A percentile compares a stretch with the other conserved stretches of the same genome.
These are phyloP conservation scores for Calonectria ilicicola DNA, from an alignment of 2,329 filamentous ascomycete genomes.

Conservation along the genomic window DNA sequence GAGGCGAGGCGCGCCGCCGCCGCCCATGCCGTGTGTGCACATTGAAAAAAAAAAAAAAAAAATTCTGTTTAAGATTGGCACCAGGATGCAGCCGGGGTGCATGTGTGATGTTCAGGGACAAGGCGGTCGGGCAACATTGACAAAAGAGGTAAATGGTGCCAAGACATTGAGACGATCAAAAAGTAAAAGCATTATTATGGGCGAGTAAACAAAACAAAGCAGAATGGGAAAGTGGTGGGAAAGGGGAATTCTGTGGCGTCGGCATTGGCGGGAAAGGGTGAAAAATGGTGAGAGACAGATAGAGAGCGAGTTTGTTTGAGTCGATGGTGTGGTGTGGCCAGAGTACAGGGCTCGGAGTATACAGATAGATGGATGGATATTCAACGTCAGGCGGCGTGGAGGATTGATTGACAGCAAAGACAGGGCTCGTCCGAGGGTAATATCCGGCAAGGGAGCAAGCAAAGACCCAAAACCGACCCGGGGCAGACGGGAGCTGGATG, in stretches of 20 bases:
- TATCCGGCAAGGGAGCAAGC: not conserved
- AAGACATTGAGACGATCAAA: not conserved
- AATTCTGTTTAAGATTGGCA: not conserved
- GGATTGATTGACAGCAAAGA: not conserved
- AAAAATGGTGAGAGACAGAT: not conserved
- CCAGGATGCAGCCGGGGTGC: not conserved
- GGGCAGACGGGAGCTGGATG: not conserved
- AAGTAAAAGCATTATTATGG: not conserved
- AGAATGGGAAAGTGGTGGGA: not conserved
- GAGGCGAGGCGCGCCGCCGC: not conserved
- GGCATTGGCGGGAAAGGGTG: not conserved
- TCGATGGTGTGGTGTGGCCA: not conserved
- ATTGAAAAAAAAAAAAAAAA: not conserved
- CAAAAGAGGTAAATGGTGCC: not conserved
- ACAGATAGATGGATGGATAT: not conserved
- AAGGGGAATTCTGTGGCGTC: not conserved
- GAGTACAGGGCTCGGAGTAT: not conserved
- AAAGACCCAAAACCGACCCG: not conserved
- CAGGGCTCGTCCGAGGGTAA: not conserved
- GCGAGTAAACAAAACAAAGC: not conserved
- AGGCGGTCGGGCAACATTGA: conserved; percentile 1
- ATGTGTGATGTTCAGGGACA: not conserved
- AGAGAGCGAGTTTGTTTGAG: not conserved
- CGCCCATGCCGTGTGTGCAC: not conserved
- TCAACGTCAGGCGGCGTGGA: not conserved